These are phyloP conservation scores for Conoideocrella luteorostrata DNA, from an alignment of 2,329 filamentous ascomycete genomes.

Conservation along the genomic window DNA sequence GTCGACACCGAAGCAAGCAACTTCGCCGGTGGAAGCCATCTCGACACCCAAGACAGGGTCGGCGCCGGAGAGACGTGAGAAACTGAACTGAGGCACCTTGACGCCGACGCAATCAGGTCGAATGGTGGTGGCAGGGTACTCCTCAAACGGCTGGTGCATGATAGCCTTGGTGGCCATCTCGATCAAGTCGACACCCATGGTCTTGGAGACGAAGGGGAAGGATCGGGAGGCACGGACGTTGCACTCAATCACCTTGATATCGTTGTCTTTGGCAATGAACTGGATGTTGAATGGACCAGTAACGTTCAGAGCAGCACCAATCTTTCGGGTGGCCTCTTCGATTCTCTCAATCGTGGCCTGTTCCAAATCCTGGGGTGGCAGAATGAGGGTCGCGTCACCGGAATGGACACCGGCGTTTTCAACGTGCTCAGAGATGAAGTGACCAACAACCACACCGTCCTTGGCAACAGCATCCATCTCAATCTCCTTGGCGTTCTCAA, in stretches of 20 bases:
- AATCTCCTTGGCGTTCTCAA: constrained; percentile 98
- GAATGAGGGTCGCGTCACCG: constrained; percentile 90
- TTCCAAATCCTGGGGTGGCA: constrained; percentile 90
- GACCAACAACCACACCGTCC: constrained; percentile 82
- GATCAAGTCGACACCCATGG: constrained; percentile 95
- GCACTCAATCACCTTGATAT: constrained; percentile 99
- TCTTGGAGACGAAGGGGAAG: constrained; percentile 97
- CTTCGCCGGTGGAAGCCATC: constrained; percentile 98
- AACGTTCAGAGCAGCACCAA: constrained; percentile 86
- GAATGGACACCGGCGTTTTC: constrained; percentile 98
- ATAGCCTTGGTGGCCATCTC: constrained; percentile 99
- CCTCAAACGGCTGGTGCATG: constrained; percentile 72
- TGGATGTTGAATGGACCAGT: constrained; percentile 98
- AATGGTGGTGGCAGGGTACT: constrained; percentile 73
- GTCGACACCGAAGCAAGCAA: constrained; percentile 90
- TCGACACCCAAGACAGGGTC: constrained; percentile 96
- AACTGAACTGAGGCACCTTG: constrained; percentile 98
- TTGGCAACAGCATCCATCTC: constrained; percentile 98
- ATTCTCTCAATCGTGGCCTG: constrained; percentile 84
- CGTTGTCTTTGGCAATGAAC: constrained; percentile 98
- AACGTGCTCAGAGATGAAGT: constrained; percentile 98
- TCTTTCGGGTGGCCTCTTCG: constrained; percentile 91
- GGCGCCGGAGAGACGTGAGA: constrained; percentile 91
- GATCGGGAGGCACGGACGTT: constrained; percentile 95
- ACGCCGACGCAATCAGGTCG: constrained; percentile 83